Evolutionary conservation across 371 early-diverging fungal species (phyloP), one percentile per base, ranked within the genome.

Genomic region (Mucor mucedo): DNA sequence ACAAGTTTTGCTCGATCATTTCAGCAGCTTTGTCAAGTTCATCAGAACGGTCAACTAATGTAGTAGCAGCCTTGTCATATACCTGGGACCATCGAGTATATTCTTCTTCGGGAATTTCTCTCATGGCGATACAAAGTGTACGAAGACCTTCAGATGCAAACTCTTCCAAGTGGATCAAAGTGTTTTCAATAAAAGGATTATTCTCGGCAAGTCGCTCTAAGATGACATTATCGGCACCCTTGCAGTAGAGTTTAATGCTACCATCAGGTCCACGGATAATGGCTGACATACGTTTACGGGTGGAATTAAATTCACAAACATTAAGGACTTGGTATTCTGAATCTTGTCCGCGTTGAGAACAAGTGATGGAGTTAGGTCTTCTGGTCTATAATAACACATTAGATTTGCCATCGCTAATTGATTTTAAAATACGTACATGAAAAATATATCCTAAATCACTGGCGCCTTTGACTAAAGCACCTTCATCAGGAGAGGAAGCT

Each of bases 201-300:
- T 84, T 83, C 44, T 87, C 84, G 5, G 86, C 87, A 62, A 98
- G 72, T 14, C 98, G 84, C 78, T 99, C 99, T 40, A 96, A 71
- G 69, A 98, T 98, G 11, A 98, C 97, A 0, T 97, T 95, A 75
- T 99, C 99, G 11, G 99, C 98, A 33, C 99, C 99, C 71, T 99
- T 99, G 72, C 92, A 93, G 84, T 95, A 96, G 50, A 98, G 77
- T 69, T 92, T 91, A 70, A 98, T 92, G 40, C 87, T 86, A 30
- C 94, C 95, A 65, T 96, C 95, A 2, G 97, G 94, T 44, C 89
- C 84, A 27, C 97, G 91, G n/a, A 96, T 84, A 40, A 98, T 79
- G 9, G 94, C 93, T 4, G 95, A 94, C 99, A 98, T 97, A 64
- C 99, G 89, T 76, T 98, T 98, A 52, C 99, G 88, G 14, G 97